Base-by-base conservation (phyloP, 768 basidiomycete genomes). In the Pleurotus sapidus region DNA sequence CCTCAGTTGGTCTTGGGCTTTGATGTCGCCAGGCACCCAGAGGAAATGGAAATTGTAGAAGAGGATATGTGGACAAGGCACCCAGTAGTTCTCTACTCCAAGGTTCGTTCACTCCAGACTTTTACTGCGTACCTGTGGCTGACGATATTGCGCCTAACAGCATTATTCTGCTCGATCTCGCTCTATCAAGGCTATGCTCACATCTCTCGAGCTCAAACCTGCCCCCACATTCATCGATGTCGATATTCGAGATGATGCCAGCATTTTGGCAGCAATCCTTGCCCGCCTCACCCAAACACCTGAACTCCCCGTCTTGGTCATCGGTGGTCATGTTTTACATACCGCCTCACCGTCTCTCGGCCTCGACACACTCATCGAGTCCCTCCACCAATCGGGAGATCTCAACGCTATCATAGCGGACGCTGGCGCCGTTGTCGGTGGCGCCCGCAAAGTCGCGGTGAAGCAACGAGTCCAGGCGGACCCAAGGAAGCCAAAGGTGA, bases 1-100 rank as follows among this genome's bases (percentile, higher is more conserved):
- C 89, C 92, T 3, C 82, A 91, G 63, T 82, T 93, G 57, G 81
- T 94, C 4, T 79, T 94, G 42, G 91, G 90, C 64, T 94, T 93
- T 67, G 90, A 93, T 66, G 88, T 88, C 0, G 81, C 72, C 81
- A 2, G 77, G 80, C 14, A 89, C 89, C 0, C 66, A 17, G 79
- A 83, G 34, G 89, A 92, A 68, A 73, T 92, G 30, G 67, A 71
- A 34, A 72, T 74, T 1, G 75, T 92, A 67, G 79, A 86, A 5
- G 71, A 77, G 1, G 84, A 89, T 27, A 83, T 88, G 1, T 93
- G 91, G 91, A 63, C 77, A 3, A 77, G 81, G 38, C 85, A 89
- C 63, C 91, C 91, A 0, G 84, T 93, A 38, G 81, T 92, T 58
- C 72, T 93, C 14, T 91, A 88, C 64, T 79, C 86, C 42, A 89